Evolutionary conservation across 805 yeast genomes (phyloP).

Genomic region (Dipodascus geniculatus): DNA sequence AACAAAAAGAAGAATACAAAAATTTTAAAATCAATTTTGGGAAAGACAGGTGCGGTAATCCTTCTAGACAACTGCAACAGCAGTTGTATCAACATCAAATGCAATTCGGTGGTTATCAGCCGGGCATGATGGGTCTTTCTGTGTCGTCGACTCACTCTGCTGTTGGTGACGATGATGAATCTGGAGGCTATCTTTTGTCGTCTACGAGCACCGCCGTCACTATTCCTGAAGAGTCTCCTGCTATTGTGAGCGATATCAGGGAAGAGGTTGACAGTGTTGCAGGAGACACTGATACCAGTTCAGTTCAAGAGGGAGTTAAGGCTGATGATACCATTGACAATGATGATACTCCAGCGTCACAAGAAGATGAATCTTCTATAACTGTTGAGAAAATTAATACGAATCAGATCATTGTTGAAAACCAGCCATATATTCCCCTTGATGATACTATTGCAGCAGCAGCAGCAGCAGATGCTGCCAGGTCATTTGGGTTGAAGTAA

Average conservation of each 20-base stretch:
- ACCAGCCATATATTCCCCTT: neutral
- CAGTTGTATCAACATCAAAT: neutral
- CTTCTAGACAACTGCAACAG: conserved; percentile 35
- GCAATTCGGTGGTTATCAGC: conserved; percentile 1
- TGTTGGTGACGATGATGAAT: neutral
- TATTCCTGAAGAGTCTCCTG: neutral
- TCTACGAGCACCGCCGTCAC: neutral
- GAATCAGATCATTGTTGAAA: neutral
- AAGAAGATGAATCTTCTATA: neutral
- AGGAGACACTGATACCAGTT: neutral
- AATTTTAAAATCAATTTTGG: conserved; percentile 81
- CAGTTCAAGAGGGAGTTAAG: neutral
- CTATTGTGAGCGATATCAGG: neutral
- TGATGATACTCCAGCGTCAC: neutral
- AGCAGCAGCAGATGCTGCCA: neutral
- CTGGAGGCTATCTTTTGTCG: neutral
- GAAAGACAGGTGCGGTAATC: conserved; percentile 89
- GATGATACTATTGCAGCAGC: conserved; percentile 1
- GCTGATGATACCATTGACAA: neutral
- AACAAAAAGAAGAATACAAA: conserved; percentile 50
- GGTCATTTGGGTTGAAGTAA: neutral
- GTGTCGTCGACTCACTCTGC: neutral
- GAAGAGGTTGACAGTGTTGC: neutral
- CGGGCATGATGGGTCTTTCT: neutral
- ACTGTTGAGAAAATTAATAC: neutral